Evolutionary conservation across 805 yeast genomes (phyloP).

Genomic region (Wickerhamiella shivajii): DNA sequence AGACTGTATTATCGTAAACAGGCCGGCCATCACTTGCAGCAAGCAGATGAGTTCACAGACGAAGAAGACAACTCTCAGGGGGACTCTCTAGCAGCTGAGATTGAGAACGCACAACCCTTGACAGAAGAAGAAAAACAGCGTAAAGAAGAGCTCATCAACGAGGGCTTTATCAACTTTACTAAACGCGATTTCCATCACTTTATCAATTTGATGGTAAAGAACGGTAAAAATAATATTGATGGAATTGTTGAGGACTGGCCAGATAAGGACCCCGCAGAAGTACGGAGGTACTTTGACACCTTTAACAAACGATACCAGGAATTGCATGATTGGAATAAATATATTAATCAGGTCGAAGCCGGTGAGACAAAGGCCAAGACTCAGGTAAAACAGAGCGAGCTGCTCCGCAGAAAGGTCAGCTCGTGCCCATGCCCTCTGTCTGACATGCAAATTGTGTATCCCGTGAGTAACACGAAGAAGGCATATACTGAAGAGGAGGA

Average conservation of each 20-base stretch:
- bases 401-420: conserved; percentile 59
- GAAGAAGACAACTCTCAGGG: conserved; percentile 31
- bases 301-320: conserved; percentile 70
- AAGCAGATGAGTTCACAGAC: conserved; percentile 25
- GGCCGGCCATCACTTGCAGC: conserved; percentile 46
- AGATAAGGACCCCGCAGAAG: conserved; percentile 58
- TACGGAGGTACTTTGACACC: conserved; percentile 55
- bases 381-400: conserved; percentile 55
- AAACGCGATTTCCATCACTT: conserved; percentile 80
- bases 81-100: conserved; percentile 35
- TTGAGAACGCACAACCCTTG: conserved; percentile 61
- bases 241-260: conserved; percentile 52
- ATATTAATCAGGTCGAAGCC: conserved; percentile 61
- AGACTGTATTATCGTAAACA: conserved; percentile 60
- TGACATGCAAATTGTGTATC: conserved; percentile 54
- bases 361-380: conserved; percentile 73
- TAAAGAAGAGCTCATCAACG: conserved; percentile 40
- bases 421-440: conserved; percentile 60
- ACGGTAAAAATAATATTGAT: conserved; percentile 61
- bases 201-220: conserved; percentile 52
- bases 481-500: conserved; percentile 81
- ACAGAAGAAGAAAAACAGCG: conserved; percentile 62
- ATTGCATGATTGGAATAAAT: conserved; percentile 82
- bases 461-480: conserved; percentile 56
- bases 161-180: conserved; percentile 71